phyloP scores from a whole-genome alignment of 2,329 filamentous ascomycete species.

The Phialophora tarda region DNA sequence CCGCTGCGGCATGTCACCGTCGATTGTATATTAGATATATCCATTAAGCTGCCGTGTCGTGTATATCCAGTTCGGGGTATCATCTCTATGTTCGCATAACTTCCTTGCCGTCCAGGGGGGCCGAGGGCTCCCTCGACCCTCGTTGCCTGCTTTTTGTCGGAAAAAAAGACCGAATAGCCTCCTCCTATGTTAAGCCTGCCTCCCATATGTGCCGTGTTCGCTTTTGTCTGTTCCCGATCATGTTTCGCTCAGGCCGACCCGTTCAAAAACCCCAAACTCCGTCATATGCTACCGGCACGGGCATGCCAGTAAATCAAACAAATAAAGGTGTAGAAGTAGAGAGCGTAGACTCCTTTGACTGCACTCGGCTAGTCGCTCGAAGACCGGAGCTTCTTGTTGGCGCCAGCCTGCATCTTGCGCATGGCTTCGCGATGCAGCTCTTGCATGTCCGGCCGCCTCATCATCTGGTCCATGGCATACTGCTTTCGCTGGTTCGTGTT shows the following conservation, averaged over 20 bases:
- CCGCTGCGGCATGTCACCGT: neutral
- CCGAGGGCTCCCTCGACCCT: neutral
- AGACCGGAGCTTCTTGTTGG: constrained; percentile 47
- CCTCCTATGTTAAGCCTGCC: neutral
- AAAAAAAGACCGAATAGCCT: constrained; percentile 6
- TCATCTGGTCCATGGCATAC: constrained; percentile 71
- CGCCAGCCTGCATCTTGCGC: constrained; percentile 74
- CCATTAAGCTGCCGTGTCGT: constrained; percentile 2
- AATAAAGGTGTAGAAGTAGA: neutral
- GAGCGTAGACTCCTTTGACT: neutral
- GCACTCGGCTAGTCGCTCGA: neutral
- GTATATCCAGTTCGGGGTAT: constrained; percentile 11
- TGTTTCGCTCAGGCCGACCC: neutral
- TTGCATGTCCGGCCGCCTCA: constrained; percentile 75
- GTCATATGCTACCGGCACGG: neutral
- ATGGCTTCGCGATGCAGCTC: constrained; percentile 79
- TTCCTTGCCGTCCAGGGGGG: neutral
- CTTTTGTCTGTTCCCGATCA: neutral
- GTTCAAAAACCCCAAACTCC: neutral
- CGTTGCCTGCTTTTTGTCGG: neutral
- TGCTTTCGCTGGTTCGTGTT: constrained; percentile 65
- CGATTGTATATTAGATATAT: constrained; percentile 5
- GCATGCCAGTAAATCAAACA: neutral
- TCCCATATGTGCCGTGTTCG: neutral
- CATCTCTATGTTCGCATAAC: constrained; percentile 12